Evolutionary conservation across 257 asterid species (phyloP).

Genomic region (Scutellaria minor): DNA sequence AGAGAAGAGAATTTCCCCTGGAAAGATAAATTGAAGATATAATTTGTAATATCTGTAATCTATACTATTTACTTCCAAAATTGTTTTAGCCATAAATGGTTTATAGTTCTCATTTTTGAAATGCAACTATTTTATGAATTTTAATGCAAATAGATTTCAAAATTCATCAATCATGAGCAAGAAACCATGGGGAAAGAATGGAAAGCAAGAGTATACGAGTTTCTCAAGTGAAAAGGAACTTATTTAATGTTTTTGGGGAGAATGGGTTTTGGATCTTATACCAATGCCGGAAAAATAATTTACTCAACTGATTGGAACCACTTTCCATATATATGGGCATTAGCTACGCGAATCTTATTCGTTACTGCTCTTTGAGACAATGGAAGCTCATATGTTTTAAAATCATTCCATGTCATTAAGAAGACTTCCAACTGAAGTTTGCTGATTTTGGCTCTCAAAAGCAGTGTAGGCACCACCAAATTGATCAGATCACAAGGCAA

Average conservation of each 20-base stretch:
- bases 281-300: conserved; percentile 2
- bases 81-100: neutral
- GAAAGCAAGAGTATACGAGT: neutral
- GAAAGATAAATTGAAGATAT: conserved; percentile 13
- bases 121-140: neutral
- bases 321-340: conserved; percentile 2
- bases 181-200: neutral
- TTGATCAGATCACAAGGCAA: too few species aligned
- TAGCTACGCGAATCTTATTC: conserved; percentile 8
- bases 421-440: conserved; percentile 9
- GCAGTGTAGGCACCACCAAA: too few species aligned
- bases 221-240: conserved; percentile 7
- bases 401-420: conserved; percentile 4
- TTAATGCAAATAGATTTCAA: conserved; percentile 3
- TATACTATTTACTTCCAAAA: neutral
- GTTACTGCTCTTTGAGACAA: neutral
- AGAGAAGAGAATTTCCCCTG: neutral
- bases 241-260: neutral
- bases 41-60: conserved; percentile 11
- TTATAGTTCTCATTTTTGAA: conserved; percentile 7
- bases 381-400: neutral
- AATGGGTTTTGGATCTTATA: conserved; percentile 5
- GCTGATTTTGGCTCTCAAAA: neutral
- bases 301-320: conserved; percentile 7
- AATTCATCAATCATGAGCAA: conserved; percentile 8